A percentile compares a stretch with the other conserved stretches of the same genome.
phyloP scores from a whole-genome alignment of 768 basidiomycete genomes.

The Naganishia antarctica region DNA sequence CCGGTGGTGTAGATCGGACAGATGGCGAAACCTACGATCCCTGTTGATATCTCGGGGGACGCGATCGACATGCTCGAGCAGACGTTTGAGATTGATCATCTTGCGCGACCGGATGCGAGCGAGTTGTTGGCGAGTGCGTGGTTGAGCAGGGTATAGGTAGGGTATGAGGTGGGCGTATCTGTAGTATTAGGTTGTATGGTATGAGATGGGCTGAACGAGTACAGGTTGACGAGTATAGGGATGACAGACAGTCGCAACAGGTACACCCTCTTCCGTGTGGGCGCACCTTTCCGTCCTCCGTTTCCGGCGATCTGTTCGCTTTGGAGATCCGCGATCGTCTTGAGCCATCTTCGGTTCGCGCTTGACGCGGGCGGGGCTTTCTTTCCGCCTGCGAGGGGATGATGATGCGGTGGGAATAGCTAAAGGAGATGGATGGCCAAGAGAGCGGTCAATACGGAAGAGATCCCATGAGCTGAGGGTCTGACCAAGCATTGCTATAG shows the following conservation, averaged over 20 bases:
- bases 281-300: not conserved
- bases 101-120: conserved; percentile 70
- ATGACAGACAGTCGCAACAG: too few relatives aligned
- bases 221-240: too few relatives aligned
- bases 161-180: not conserved
- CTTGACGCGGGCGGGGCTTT: too few relatives aligned
- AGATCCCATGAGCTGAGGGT: too few relatives aligned
- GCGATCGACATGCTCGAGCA: conserved; percentile 78
- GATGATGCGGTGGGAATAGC: not conserved
- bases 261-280: too few relatives aligned
- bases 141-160: conserved; percentile 50
- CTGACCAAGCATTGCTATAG: too few relatives aligned
- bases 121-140: conserved; percentile 72
- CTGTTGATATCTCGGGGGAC: conserved; percentile 82
- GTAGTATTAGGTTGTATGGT: too few relatives aligned
- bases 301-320: not conserved
- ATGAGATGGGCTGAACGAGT: too few relatives aligned
- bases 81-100: conserved; percentile 84
- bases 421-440: not conserved
- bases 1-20: conserved; percentile 70
- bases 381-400: too few relatives aligned
- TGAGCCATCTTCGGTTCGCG: too few relatives aligned
- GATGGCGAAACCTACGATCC: conserved; percentile 77
- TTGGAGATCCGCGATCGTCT: not conserved
- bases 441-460: too few relatives aligned